Percentiles rank a stretch among this genome's conserved stretches.
Evolutionary conservation across 2,329 filamentous ascomycete species (phyloP).

Genomic region (Fusarium pseudoanthophilum): DNA sequence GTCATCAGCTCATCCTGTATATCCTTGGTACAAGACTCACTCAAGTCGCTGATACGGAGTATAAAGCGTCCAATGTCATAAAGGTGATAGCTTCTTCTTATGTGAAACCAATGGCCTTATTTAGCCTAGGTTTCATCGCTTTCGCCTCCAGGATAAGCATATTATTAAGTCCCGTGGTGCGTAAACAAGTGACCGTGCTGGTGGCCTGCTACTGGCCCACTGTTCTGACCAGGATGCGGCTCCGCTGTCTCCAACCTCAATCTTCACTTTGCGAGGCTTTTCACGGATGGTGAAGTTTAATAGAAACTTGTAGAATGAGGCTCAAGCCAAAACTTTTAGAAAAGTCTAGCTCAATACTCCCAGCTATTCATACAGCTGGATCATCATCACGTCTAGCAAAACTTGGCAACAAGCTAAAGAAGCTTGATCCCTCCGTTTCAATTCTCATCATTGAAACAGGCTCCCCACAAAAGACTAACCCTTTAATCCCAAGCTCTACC

Average conservation of each 20-base stretch:
- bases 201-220: not conserved
- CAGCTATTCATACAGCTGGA: accelerated
- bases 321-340: accelerated
- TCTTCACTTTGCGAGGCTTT: accelerated
- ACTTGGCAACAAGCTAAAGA: not conserved
- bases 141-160: not conserved
- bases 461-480: constrained; percentile 9
- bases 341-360: accelerated
- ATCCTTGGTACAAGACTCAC: not conserved
- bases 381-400: not conserved
- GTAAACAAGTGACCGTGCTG: not conserved
- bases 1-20: no score
- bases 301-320: accelerated
- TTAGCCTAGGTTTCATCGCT: not conserved
- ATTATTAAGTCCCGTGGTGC: not conserved
- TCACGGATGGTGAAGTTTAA: accelerated
- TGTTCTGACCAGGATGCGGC: not conserved
- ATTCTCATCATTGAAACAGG: constrained; percentile 5
- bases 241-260: not conserved
- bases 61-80: no score
- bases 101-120: not conserved
- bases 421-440: not conserved
- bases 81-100: not conserved
- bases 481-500: constrained; percentile 18
- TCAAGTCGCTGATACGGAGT: accelerated